Evolutionary conservation across 2,329 filamentous ascomycete species (phyloP).

Genomic region (Alternaria burnsii): DNA sequence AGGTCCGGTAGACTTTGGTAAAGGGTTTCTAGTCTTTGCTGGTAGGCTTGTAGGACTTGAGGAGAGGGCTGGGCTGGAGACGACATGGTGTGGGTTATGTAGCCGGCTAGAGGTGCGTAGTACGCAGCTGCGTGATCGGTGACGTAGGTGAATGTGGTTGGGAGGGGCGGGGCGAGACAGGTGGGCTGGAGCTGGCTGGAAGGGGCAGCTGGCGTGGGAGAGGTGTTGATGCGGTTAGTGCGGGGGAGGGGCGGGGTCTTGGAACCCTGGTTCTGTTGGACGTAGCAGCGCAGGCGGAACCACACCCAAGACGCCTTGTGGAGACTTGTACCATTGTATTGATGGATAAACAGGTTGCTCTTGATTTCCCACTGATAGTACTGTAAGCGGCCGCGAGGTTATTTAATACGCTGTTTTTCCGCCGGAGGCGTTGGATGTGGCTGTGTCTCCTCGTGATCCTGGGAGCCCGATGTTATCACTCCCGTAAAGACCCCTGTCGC

Average conservation of each 20-base stretch:
- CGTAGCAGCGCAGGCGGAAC: background rate
- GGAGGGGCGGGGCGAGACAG: background rate
- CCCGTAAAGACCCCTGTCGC: background rate
- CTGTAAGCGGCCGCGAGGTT: no score
- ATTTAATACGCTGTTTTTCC: background rate
- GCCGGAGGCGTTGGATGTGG: background rate
- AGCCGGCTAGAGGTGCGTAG: constrained; percentile 12
- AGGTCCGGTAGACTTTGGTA: constrained; percentile 2
- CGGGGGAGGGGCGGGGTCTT: constrained; percentile 2
- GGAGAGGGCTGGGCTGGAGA: constrained; percentile 8
- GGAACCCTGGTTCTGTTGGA: background rate
- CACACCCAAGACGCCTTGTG: background rate
- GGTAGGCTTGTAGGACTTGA: constrained; percentile 7
- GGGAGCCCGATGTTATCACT: background rate
- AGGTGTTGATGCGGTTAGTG: constrained; percentile 11
- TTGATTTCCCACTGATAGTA: background rate
- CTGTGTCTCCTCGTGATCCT: no score
- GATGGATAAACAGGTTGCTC: background rate
- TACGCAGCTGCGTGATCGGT: constrained; percentile 26
- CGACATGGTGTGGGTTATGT: constrained; percentile 26
- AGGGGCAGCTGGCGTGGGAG: constrained; percentile 10
- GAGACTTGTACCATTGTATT: background rate
- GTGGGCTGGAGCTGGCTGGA: constrained; percentile 7
- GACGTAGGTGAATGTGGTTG: constrained; percentile 28
- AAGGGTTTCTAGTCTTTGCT: constrained; percentile 14